These are phyloP conservation scores for Acanthamoeba sp. DNA, from an alignment of 208 protist species.

Conservation along the genomic window DNA sequence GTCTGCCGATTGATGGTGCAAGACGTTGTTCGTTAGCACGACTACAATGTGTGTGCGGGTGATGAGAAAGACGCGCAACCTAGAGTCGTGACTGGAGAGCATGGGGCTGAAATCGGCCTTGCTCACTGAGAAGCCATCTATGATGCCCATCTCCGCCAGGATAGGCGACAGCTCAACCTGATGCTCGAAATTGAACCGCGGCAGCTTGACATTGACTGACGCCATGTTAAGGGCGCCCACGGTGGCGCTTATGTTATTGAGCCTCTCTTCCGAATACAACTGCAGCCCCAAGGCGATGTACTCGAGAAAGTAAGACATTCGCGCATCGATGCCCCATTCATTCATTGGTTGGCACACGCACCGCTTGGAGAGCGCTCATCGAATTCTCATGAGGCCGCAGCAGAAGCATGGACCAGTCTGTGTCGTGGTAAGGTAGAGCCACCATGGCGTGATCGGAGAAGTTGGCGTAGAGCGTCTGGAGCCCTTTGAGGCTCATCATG, in stretches of 20 bases:
- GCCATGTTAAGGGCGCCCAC: background rate
- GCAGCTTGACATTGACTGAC: background rate
- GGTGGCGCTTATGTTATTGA: background rate
- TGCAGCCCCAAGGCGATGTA: background rate
- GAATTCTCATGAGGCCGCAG: background rate
- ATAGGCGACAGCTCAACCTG: background rate
- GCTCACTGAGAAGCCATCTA: background rate
- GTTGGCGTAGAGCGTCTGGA: background rate
- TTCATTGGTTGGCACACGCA: too few species aligned
- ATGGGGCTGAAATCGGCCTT: slow-evolving; percentile 18
- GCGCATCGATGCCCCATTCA: too few species aligned
- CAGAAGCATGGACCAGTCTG: background rate
- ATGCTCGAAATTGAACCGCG: slow-evolving; percentile 4
- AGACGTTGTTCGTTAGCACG: too few species aligned
- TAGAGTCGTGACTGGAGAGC: background rate
- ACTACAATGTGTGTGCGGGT: too few species aligned
- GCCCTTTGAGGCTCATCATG: background rate
- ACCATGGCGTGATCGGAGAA: background rate
- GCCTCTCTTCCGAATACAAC: background rate
- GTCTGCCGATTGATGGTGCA: too few species aligned
- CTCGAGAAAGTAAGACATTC: too few species aligned
- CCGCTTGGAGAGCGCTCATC: background rate
- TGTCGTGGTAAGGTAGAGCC: slow-evolving; percentile 6
- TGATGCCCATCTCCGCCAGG: slow-evolving; percentile 10
- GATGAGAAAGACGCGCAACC: too few species aligned